A percentile compares a stretch with the other conserved stretches of the same genome.
phyloP scores from a whole-genome alignment of 352 stramenopile genomes.

The Hyaloperonospora arabidopsidis region DNA sequence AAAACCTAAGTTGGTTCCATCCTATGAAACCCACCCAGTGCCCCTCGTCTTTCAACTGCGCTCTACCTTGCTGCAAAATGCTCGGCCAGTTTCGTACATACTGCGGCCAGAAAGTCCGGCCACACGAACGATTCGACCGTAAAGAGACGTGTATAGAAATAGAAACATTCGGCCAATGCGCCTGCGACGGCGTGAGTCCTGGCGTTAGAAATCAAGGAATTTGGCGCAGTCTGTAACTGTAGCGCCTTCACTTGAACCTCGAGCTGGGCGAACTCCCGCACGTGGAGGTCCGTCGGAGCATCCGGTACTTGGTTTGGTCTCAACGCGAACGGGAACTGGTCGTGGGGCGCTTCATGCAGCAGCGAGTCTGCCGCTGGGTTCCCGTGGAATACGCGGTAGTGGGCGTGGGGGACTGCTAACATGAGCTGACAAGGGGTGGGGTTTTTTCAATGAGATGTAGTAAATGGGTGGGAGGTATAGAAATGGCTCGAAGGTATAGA shows the following conservation, averaged over 20 bases:
- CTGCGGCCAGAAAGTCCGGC: constrained; percentile 51
- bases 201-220: constrained; percentile 5
- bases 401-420: constrained; percentile 38
- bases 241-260: constrained; percentile 53
- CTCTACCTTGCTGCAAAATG: constrained; percentile 40
- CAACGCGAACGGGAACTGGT: constrained; percentile 28
- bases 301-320: constrained; percentile 6
- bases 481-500: no score
- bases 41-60: constrained; percentile 2
- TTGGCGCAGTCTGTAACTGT: constrained; percentile 23
- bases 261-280: constrained; percentile 51
- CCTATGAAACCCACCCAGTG: background rate
- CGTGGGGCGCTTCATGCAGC: constrained; percentile 17
- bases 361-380: constrained; percentile 32
- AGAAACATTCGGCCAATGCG: constrained; percentile 37
- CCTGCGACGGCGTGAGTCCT: constrained; percentile 18
- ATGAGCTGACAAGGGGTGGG: no score
- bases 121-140: constrained; percentile 51
- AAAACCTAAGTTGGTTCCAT: background rate
- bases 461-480: no score
- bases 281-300: constrained; percentile 38
- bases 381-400: constrained; percentile 53
- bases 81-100: constrained; percentile 47
- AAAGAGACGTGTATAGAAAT: constrained; percentile 46
- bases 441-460: no score